Percentiles rank a stretch among this genome's conserved stretches.
Conservation (phyloP, 441 rosid genomes). For the Aquilaria agallochum region DNA sequence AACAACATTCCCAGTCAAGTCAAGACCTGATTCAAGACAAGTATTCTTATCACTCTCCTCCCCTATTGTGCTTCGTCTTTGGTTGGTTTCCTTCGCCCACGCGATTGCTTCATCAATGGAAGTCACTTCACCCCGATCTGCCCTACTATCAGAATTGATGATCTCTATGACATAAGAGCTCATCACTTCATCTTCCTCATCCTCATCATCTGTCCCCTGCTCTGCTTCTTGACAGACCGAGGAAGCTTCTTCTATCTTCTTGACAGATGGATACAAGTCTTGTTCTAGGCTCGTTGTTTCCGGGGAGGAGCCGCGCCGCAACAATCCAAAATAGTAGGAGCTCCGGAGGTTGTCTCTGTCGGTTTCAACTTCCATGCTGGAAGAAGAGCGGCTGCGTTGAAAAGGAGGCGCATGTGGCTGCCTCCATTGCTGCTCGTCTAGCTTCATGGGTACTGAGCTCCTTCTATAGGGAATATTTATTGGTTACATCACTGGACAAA, state of each 20-base stretch:
- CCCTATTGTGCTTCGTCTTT: conserved; percentile 22
- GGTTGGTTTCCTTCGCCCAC: conserved; percentile 89
- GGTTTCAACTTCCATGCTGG: conserved; percentile 29
- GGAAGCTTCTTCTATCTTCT: conserved; percentile 22
- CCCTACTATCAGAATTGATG: conserved; percentile 44
- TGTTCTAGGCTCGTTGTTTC: conserved; percentile 64
- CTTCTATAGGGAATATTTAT: conserved; percentile 75
- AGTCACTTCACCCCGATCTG: conserved; percentile 43
- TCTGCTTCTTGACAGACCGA: conserved; percentile 14
- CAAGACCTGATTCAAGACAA: conserved; percentile 29
- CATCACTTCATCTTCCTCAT: conserved; percentile 59
- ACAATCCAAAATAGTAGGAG: conserved; percentile 37
- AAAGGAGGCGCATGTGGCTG: conserved; percentile 34
- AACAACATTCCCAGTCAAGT: background rate
- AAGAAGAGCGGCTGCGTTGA: conserved; percentile 24
- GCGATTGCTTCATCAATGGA: conserved; percentile 92
- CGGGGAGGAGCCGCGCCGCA: conserved; percentile 56
- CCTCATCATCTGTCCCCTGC: conserved; percentile 35
- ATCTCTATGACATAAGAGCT: conserved; percentile 90
- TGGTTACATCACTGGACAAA: conserved; percentile 20
- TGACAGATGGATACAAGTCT: conserved; percentile 50
- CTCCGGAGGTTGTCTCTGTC: conserved; percentile 19
- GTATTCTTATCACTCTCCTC: conserved; percentile 18
- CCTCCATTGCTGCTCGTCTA: conserved; percentile 27
- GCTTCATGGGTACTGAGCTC: conserved; percentile 38